phyloP scores from a whole-genome alignment of 192 early-diverging fungal species.

The Umbelopsis isabellina region DNA sequence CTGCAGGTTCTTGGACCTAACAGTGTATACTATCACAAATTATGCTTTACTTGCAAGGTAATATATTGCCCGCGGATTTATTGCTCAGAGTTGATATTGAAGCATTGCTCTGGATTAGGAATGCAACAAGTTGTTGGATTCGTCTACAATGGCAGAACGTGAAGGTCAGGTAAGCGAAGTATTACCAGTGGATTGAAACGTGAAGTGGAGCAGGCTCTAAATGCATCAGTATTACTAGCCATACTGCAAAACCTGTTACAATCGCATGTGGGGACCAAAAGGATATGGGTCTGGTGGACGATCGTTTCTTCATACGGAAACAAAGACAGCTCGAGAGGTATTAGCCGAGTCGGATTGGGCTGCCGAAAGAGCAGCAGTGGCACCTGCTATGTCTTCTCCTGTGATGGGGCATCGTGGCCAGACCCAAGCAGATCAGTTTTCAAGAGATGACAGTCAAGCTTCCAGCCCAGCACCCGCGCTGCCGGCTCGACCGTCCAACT shows the following conservation, averaged over 20 bases:
- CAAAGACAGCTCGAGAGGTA: background rate
- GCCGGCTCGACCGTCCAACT: background rate
- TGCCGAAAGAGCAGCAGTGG: background rate
- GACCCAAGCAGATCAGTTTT: too few relatives aligned
- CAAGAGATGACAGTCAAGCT: background rate
- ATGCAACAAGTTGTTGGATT: constrained; percentile 61
- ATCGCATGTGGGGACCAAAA: constrained; percentile 59
- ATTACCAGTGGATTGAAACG: background rate
- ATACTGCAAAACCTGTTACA: constrained; percentile 60
- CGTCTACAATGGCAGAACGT: constrained; percentile 53
- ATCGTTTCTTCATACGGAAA: constrained; percentile 2
- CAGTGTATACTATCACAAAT: constrained; percentile 39
- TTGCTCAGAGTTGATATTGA: constrained; percentile 11
- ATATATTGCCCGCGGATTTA: background rate
- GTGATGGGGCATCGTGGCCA: too few relatives aligned
- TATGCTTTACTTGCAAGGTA: constrained; percentile 21
- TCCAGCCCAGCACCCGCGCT: background rate
- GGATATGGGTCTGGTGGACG: constrained; percentile 43
- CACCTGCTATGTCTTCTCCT: background rate
- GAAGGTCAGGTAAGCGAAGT: constrained; percentile 50
- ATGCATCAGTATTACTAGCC: constrained; percentile 37
- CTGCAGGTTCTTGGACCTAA: constrained; percentile 44
- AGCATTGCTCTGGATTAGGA: constrained; percentile 30
- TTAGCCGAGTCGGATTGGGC: background rate
- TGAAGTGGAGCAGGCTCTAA: background rate